Evolutionary conservation across 371 early-diverging fungal genomes (phyloP).

Genomic region (Mortierella sp.): DNA sequence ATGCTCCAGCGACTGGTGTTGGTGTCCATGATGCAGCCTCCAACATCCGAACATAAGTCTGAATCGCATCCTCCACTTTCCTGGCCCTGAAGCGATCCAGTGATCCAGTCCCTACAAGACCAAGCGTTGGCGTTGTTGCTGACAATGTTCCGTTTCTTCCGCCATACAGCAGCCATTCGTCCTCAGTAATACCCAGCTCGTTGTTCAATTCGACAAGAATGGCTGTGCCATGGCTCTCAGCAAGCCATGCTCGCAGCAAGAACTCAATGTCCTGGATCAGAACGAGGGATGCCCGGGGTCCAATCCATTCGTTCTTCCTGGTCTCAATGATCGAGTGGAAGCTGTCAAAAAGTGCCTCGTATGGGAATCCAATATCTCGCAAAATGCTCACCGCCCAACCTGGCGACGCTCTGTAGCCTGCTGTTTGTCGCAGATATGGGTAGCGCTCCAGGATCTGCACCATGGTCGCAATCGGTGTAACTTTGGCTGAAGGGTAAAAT

Average conservation of each 20-base stretch:
- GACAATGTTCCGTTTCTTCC: conserved; percentile 17
- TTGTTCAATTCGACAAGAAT: conserved; percentile 41
- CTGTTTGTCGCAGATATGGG: conserved; percentile 42
- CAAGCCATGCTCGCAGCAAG: conserved; percentile 46
- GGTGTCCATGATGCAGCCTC: conserved; percentile 54
- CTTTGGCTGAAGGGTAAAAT: conserved; percentile 62
- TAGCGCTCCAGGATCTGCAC: conserved; percentile 49
- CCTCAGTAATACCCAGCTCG: conserved; percentile 29
- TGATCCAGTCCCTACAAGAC: conserved; percentile 20
- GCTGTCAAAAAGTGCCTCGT: conserved; percentile 51
- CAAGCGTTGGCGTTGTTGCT: background rate
- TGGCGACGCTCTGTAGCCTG: conserved; percentile 18
- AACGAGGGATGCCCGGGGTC: conserved; percentile 37
- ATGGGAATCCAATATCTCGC: conserved; percentile 49
- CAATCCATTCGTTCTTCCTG: conserved; percentile 49
- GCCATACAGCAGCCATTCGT: conserved; percentile 25
- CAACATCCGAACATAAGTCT: conserved; percentile 36
- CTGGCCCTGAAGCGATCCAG: conserved; percentile 42
- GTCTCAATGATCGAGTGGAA: conserved; percentile 51
- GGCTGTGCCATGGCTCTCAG: conserved; percentile 30
- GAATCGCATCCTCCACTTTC: conserved; percentile 40
- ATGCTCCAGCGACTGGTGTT: conserved; percentile 25
- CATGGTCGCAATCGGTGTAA: conserved; percentile 46
- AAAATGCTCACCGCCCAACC: conserved; percentile 52
- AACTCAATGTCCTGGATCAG: conserved; percentile 53